Evolutionary conservation across 306 rosid species (phyloP).

Genomic region (Sicyos edulis): DNA sequence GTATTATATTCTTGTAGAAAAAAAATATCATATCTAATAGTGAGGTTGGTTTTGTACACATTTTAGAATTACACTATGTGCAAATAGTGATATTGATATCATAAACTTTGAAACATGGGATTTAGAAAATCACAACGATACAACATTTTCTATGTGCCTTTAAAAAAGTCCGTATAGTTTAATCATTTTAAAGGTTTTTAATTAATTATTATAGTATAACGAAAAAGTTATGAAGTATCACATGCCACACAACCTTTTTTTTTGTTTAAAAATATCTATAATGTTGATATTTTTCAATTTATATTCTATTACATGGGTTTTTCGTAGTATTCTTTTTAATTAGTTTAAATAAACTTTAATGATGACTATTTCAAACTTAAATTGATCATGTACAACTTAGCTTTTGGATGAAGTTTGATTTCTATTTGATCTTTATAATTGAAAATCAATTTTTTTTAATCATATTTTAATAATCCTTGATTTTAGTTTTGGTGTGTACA

Average conservation of each 20-base stretch:
- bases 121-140: constrained; percentile 1
- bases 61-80: not conserved
- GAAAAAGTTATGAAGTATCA: not conserved
- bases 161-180: not conserved
- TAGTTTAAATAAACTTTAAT: too few relatives aligned
- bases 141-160: constrained; percentile 1
- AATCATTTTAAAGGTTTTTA: not conserved
- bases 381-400: too few relatives aligned
- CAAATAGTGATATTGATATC: not conserved
- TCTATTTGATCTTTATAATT: too few relatives aligned
- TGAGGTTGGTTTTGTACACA: constrained; percentile 2
- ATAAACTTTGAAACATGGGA: constrained; percentile 14
- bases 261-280: not conserved
- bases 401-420: too few relatives aligned
- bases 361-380: too few relatives aligned
- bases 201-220: not conserved
- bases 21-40: not conserved
- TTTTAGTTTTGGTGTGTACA: too few relatives aligned
- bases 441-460: too few relatives aligned
- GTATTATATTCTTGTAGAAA: not conserved
- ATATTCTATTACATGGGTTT: too few relatives aligned
- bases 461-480: too few relatives aligned
- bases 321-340: too few relatives aligned
- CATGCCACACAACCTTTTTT: not conserved
- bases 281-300: not conserved